Percentiles rank a stretch among this genome's conserved stretches.
phyloP scores from a whole-genome alignment of 1,139 yeast species.

The Blastobotrys serpentis region DNA sequence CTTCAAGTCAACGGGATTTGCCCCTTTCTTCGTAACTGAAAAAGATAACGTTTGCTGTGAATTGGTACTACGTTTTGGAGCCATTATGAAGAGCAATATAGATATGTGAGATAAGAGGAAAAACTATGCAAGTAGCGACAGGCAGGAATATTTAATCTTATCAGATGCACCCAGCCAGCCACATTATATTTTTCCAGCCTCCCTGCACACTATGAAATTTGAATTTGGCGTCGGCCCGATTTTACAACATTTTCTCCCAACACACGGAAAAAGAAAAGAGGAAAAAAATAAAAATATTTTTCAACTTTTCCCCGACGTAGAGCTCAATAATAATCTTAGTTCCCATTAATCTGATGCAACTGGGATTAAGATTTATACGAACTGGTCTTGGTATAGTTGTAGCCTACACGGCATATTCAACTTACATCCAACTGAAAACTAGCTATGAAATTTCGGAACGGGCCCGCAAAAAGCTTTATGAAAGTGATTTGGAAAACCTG shows the following conservation, averaged over 20 bases:
- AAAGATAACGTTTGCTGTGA: conserved; percentile 1
- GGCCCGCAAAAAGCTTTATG: conserved; percentile 33
- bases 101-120: neutral
- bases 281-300: neutral
- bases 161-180: no score
- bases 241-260: neutral
- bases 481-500: conserved; percentile 33
- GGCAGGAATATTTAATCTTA: no score
- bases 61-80: neutral
- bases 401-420: conserved; percentile 68
- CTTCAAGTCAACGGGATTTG: neutral
- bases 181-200: neutral
- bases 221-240: neutral
- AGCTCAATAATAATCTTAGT: neutral
- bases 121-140: no score
- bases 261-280: conserved; percentile 1
- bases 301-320: no score
- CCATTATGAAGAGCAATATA: neutral
- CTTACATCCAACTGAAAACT: conserved; percentile 58
- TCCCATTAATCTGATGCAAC: neutral
- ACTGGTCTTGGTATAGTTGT: conserved; percentile 55
- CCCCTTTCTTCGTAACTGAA: neutral
- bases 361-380: conserved; percentile 30
- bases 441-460: conserved; percentile 56
- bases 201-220: neutral